Evolutionary conservation across 345 rosid species (phyloP), one percentile per base, ranked within the genome.

Genomic region (Arabis alpina): DNA sequence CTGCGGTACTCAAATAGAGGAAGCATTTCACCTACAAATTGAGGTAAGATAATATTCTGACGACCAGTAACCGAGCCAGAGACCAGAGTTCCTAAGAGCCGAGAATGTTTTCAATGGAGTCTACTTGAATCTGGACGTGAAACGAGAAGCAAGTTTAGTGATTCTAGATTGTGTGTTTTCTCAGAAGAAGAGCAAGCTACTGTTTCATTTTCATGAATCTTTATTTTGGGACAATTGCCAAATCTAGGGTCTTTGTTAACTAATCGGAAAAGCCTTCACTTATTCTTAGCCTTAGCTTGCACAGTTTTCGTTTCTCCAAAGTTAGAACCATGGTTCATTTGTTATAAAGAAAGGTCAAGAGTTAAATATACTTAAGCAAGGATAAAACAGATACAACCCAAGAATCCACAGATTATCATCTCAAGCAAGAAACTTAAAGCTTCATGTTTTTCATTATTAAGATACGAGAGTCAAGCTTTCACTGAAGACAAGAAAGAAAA

Each of bases 371-470:
- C 11, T 41, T 11, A 7, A 19, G 2, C 10, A 4, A 4, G 10
- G 63, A 34, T 6, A 13, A 6, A 13, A 37, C 15, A 25, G 14
- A 56, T 10, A n/a, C 36, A 23, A 56, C 0, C 10, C 7, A 32
- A 42, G 9, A 59, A 24, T 41, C 3, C 61, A 51, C 3, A 60
- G 60, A 10, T 6, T 6, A 34, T 19, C 6, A 16, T 39, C 32
- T 13, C 2, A 27, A 30, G 41, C 23, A 40, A 16, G 4, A 50
- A 50, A 40, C 30, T 44, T 51, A 6, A 28, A 14, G 43, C 36
- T 16, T 7, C 52, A 44, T 53, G 55, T 50, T 54, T 27, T 45
- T 44, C 48, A 54, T 54, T 71, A 71, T 61, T 61, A 68, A 32
- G 53, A 11, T 8, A 3, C 28, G 45, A 30, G 14, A 45, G 51